Evolutionary conservation across 768 basidiomycete genomes (phyloP).

Genomic region (Epithele typhae): DNA sequence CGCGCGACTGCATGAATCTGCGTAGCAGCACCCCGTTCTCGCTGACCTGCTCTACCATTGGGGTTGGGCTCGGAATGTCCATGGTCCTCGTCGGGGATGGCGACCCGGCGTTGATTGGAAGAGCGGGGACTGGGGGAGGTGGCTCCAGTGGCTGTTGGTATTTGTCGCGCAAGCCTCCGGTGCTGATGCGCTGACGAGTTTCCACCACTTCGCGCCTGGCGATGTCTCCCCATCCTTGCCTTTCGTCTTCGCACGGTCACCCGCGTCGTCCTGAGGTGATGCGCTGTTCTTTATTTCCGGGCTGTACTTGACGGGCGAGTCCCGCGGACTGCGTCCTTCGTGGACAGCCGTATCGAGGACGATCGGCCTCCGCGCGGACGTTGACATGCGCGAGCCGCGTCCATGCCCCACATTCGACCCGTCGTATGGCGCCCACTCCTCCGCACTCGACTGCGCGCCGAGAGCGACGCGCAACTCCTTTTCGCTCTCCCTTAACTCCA

Average conservation of each 20-base stretch:
- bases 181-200: constrained; percentile 64
- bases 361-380: background rate
- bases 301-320: constrained; percentile 5
- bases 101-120: constrained; percentile 32
- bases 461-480: too few relatives aligned
- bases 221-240: constrained; percentile 24
- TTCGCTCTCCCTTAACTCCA: constrained; percentile 6
- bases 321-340: constrained; percentile 4
- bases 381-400: background rate
- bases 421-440: constrained; percentile 16
- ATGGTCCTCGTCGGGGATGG: constrained; percentile 18
- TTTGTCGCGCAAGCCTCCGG: constrained; percentile 57
- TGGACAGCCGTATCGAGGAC: constrained; percentile 3
- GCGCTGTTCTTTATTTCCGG: constrained; percentile 1
- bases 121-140: constrained; percentile 57
- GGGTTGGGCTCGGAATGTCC: constrained; percentile 19
- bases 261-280: constrained; percentile 9
- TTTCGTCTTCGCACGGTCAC: constrained; percentile 15
- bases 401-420: constrained; percentile 3
- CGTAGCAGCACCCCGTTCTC: constrained; percentile 12
- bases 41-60: constrained; percentile 8
- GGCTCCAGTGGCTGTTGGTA: constrained; percentile 24
- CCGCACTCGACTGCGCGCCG: too few relatives aligned
- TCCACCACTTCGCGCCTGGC: constrained; percentile 49
- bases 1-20: constrained; percentile 24